Evolutionary conservation across 129 eudicot genomes (phyloP).

Genomic region (Flaveria bidentis): DNA sequence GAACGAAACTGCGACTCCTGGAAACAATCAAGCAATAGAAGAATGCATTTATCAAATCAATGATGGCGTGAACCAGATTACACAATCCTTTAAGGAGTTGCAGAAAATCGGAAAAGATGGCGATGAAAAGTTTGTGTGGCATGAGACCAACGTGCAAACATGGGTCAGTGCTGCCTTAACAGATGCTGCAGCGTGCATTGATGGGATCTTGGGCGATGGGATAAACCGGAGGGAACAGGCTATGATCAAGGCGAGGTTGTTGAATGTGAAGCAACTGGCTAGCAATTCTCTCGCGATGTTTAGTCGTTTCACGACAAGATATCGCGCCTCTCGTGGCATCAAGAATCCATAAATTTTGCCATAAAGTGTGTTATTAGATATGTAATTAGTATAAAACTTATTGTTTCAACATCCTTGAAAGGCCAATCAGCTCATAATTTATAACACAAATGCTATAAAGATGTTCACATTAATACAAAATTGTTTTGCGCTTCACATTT

Average conservation of each 20-base stretch:
- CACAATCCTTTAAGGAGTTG: slow-evolving; percentile 56
- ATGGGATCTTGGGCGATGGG: slow-evolving; percentile 34
- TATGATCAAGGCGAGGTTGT: slow-evolving; percentile 37
- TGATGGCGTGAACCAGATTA: slow-evolving; percentile 59
- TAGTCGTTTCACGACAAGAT: slow-evolving; percentile 39
- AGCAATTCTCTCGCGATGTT: slow-evolving; percentile 56
- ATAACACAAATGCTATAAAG: slow-evolving; percentile 9
- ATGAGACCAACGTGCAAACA: slow-evolving; percentile 51
- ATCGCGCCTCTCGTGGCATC: slow-evolving; percentile 40
- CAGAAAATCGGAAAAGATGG: slow-evolving; percentile 34
- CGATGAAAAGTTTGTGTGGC: slow-evolving; percentile 55
- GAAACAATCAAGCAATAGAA: slow-evolving; percentile 43
- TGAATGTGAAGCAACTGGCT: slow-evolving; percentile 41
- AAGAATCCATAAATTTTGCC: slow-evolving; percentile 17
- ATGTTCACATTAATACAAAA: slow-evolving; percentile 27
- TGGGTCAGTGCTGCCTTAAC: slow-evolving; percentile 84
- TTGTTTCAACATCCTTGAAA: slow-evolving; percentile 9
- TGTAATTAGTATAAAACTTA: not conserved
- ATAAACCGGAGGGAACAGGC: not conserved
- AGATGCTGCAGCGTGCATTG: slow-evolving; percentile 54
- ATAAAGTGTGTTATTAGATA: not conserved
- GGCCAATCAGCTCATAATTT: slow-evolving; percentile 9
- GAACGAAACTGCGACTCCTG: slow-evolving; percentile 26
- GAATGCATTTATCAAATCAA: slow-evolving; percentile 56
- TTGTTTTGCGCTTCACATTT: slow-evolving; percentile 3